These are phyloP conservation scores for Venturia aucupariae DNA, from an alignment of 2,329 filamentous ascomycete genomes.

Conservation along the genomic window DNA sequence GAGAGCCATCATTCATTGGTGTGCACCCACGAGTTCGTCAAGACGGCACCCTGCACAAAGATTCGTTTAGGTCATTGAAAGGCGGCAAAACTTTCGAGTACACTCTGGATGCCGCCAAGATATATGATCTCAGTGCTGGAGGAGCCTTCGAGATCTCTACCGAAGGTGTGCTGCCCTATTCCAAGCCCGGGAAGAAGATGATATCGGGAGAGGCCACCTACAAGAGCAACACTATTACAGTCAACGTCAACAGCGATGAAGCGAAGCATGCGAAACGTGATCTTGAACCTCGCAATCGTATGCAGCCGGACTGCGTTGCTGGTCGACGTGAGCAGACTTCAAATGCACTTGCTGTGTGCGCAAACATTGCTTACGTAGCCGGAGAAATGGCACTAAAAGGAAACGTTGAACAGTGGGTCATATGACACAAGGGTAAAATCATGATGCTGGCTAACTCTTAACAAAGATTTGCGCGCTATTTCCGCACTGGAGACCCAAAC, in stretches of 20 bases:
- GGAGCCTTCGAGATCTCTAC: constrained; percentile 5
- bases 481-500: constrained; percentile 10
- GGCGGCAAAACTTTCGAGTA: background rate
- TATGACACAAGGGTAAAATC: background rate
- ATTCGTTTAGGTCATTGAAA: constrained; percentile 1
- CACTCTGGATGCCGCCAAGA: background rate
- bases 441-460: background rate
- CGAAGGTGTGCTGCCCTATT: constrained; percentile 2
- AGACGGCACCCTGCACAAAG: background rate
- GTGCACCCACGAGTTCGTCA: background rate
- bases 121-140: constrained; percentile 11
- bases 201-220: constrained; percentile 5
- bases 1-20: constrained; percentile 3
- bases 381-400: background rate
- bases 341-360: constrained; percentile 1
- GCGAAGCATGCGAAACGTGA: constrained; percentile 1
- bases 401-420: constrained; percentile 8
- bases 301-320: constrained; percentile 3
- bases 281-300: background rate
- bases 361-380: constrained; percentile 4
- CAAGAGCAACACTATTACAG: background rate
- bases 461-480: constrained; percentile 8
- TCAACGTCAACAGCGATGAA: constrained; percentile 5
- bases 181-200: background rate
- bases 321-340: background rate